These are phyloP conservation scores for Cinnamomum micranthum DNA, from an alignment of 164 flowering plant species.

Conservation along the genomic window DNA sequence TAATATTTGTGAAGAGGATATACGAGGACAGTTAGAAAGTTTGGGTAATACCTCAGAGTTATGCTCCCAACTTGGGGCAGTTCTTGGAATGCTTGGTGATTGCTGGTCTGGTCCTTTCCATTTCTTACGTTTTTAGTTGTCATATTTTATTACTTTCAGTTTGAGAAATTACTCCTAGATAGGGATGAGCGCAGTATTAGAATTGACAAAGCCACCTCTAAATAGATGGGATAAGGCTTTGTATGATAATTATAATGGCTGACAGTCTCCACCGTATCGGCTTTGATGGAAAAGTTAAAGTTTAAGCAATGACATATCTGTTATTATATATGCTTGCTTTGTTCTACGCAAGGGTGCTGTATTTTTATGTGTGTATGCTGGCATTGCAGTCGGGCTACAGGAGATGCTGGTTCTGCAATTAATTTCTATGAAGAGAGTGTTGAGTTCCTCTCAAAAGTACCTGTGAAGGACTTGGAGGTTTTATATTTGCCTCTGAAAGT, in stretches of 20 bases:
- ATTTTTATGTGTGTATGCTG: not conserved
- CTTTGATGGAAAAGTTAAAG: not conserved
- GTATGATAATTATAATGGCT: not conserved
- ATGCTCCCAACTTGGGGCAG: conserved; percentile 97
- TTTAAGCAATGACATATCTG: not conserved
- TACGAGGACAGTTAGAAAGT: conserved; percentile 65
- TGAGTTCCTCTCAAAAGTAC: conserved; percentile 64
- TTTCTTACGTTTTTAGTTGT: not conserved
- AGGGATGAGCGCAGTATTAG: no score
- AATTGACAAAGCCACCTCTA: no score
- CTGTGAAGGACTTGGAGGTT: conserved; percentile 78
- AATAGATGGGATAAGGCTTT: not conserved
- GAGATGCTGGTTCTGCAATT: conserved; percentile 70
- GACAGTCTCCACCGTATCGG: no score
- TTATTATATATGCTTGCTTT: not conserved
- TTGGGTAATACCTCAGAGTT: conserved; percentile 68
- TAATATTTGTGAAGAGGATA: conserved; percentile 71
- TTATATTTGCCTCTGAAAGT: conserved; percentile 5
- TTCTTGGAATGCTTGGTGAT: conserved; percentile 97
- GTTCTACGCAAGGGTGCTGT: not conserved
- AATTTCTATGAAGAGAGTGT: conserved; percentile 78
- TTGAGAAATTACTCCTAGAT: not conserved
- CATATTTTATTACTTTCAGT: not conserved
- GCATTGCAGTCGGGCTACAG: conserved; percentile 70
- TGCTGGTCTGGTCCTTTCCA: conserved; percentile 60